Conservation (phyloP, 495 filamentous ascomycete genomes). For the Aspergillus baeticus region DNA sequence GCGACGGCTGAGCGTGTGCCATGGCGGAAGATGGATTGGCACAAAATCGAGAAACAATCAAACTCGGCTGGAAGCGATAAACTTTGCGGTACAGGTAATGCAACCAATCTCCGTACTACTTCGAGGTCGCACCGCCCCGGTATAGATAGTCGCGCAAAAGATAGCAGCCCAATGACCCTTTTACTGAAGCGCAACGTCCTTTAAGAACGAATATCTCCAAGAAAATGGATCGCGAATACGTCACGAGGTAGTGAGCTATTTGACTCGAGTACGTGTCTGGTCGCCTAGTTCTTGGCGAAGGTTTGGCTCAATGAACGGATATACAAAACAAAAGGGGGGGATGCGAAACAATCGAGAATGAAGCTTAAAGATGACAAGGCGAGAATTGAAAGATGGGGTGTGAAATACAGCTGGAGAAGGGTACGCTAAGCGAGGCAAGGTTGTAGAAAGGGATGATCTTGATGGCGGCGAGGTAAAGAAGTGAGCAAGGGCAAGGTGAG, state of each 20-base stretch:
- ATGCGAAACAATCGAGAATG: neutral
- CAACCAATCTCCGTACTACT: conserved; percentile 27
- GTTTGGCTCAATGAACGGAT: neutral
- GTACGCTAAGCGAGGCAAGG: neutral
- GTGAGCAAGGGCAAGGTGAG: conserved; percentile 8
- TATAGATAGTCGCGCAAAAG: conserved; percentile 16
- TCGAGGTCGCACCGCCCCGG: conserved; percentile 20
- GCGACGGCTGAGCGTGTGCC: conserved; percentile 55
- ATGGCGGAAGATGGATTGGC: conserved; percentile 21
- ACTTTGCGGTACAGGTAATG: conserved; percentile 44
- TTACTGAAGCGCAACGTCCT: conserved; percentile 13
- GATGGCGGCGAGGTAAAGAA: conserved; percentile 12
- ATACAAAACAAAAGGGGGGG: neutral
- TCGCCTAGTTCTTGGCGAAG: neutral
- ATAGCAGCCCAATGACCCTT: conserved; percentile 8
- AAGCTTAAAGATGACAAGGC: conserved; percentile 4
- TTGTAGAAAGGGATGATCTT: conserved; percentile 5
- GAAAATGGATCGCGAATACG: conserved; percentile 3
- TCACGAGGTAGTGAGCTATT: neutral
- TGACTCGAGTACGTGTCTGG: neutral
- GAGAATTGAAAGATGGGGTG: conserved; percentile 4
- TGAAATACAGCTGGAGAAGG: conserved; percentile 4
- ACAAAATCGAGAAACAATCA: conserved; percentile 7
- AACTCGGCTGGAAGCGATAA: conserved; percentile 12
- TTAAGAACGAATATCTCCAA: conserved; percentile 2